Base-by-base conservation (phyloP, 805 yeast genomes). In the Tetrapisispora iriomotensis region DNA sequence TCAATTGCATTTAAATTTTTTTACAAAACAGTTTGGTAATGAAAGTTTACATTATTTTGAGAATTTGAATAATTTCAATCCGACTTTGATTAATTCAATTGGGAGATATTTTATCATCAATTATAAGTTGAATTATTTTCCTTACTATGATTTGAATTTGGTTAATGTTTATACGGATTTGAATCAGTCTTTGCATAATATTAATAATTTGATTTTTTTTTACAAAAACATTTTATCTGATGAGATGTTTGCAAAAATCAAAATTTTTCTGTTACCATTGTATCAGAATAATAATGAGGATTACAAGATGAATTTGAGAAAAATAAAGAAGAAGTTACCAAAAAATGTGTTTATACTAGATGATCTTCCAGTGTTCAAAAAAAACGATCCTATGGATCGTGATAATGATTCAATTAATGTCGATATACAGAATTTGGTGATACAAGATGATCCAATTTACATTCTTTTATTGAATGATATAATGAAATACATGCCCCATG, bases 91-190 rank as follows among this genome's bases (percentile, higher is more conserved):
- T 10, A 31, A 37, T 31, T 22, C 40, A 15, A 63, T 90, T 41
- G 96, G 96, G 0, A 65, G 88, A 39, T 82, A 85, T 60, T 62
- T 88, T 15, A 61, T 85, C 39, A 79, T 77, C 8, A 79, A 82
- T 54, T 82, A 80, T 55, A 77, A 78, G 57, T 62, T 77, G 48
- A 78, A 79, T 45, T 63, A 72, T 30, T 81, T 75, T 49, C 90
- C 88, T 1, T 78, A 79, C 51, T 67, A 71, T 30, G 87, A 83
- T 53, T 64, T 90, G 34, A 70, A 58, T 38, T 45, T 58, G 20
- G 45, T 54, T 14, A 46, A 47, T 20, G 38, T 57, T 8, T 56
- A 48, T 38, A 55, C 61, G 4, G 54, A 58, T 45, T 42, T 56
- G 14, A 48, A 45, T 9, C 54, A 50, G 22, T 40, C 52, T 9